Base-by-base conservation (phyloP, 495 filamentous ascomycete genomes). In the Penicillium steckii region DNA sequence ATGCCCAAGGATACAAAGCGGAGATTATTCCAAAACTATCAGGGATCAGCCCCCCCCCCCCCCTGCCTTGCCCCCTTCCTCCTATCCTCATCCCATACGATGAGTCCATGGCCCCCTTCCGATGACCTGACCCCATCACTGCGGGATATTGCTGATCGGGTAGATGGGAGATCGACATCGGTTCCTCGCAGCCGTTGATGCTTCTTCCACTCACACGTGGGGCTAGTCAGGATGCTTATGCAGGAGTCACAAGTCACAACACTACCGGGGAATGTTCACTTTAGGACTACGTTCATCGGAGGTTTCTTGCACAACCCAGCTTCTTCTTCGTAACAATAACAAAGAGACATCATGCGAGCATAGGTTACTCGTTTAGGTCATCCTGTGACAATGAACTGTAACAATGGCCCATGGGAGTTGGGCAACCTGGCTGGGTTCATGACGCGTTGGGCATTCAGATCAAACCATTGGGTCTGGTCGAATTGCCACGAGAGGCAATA, bases 201-300 rank as follows among this genome's bases (percentile, higher is more conserved):
- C 66, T 73, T 72, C 59, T 58, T 56, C 56, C 48, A 64, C 51
- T 56, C 61, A 64, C 71, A 72, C 67, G 71, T 74, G 71, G 71
- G 69, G 68, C 68, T 74, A 70, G 64, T 69, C 63, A 57, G 66
- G 68, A 70, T 74, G 67, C 64, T 68, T 66, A 74, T 74, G 67
- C 71, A 73, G 62, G 54, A 61, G 50, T 54, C 46, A 48, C 54
- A 40, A 61, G 50, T 54, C 46, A 48, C 54, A 40, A 55, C 42
- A 44, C 32, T 44, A 45, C 61, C 32, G 44, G 54, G 26, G 55
- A 50, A 53, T 42, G 42, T 2, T n/a, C n/a, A 3, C 42, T 8
- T 23, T 17, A n/a, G 24, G 22, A 44, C 23, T 29, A 8, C 19
- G 42, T 44, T 7, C 42, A 17, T 44, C 42, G 13, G 23, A 44